Evolutionary conservation across 768 basidiomycete species (phyloP), one percentile per base, ranked within the genome.

Genomic region (Paxillus involutus): DNA sequence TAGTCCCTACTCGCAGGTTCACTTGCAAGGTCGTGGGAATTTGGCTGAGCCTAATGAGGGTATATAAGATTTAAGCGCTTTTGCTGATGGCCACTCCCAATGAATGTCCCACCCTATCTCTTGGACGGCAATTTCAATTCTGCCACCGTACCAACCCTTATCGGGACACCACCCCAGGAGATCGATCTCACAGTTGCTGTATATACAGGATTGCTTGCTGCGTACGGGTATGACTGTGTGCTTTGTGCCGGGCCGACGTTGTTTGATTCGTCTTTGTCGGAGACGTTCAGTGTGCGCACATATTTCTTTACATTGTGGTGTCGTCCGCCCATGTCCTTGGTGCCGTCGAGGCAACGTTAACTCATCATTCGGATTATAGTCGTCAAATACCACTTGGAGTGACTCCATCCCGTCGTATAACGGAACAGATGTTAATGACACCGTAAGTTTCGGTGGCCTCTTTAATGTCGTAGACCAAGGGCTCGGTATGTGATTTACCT

Each of bases 131-230:
- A 0, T 26, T 53, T 47, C 44, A 33, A 47, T 32, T 57, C 66
- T 29, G 44, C 49, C 11, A 66, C 59, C 8, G 59, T 60, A 6
- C 56, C 63, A 17, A 51, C 46, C 10, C 59, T 65, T 26, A 17
- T 68, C 26, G 65, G 67, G 16, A 67, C 63, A 10, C 68, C 67
- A 11, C 63, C 68, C 26, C 67, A 68, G 44, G 56, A 62, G 44
- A 19, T 70, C 41, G 55, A 63, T 29, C 49, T 68, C n/a, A 67
- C 68, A 9, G 58, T 68, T 33, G 51, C 49, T 12, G 19, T 68
- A 2, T 42, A 59, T 19, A 26, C 57, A 0, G 58, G 50, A 3
- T 1, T 29, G 35, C 51, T 68, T 29, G 56, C 46, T 13, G 54
- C 62, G 11, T 68, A 63, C 42, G 44, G 42, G 5, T 49, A 58